These are phyloP conservation scores for Meyerozyma smithsonii DNA, from an alignment of 1,139 yeast genomes.

Conservation along the genomic window DNA sequence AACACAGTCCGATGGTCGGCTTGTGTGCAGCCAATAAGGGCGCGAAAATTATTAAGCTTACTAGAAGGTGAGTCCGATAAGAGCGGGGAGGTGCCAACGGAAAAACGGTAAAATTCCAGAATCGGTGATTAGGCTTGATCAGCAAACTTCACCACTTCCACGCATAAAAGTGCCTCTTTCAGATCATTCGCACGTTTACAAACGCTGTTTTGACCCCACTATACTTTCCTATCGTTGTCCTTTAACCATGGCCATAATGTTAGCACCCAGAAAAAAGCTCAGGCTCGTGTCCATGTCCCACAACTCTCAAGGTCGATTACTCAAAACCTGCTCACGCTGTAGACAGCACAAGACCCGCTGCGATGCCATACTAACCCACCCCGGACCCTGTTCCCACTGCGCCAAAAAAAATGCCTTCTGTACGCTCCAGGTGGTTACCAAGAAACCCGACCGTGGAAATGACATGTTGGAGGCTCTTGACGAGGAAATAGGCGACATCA, in stretches of 20 bases:
- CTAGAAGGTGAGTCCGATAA: not conserved
- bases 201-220: too few relatives aligned
- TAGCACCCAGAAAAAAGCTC: constrained; percentile 1
- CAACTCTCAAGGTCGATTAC: constrained; percentile 6
- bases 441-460: constrained; percentile 23
- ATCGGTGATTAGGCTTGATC: too few relatives aligned
- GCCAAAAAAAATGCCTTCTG: constrained; percentile 47
- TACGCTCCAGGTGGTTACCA: constrained; percentile 31
- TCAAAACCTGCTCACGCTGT: constrained; percentile 60
- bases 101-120: not conserved
- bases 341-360: constrained; percentile 64
- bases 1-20: constrained; percentile 1
- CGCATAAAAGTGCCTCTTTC: too few relatives aligned
- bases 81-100: not conserved
- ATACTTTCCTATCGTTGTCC: too few relatives aligned
- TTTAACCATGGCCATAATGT: not conserved
- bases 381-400: constrained; percentile 57
- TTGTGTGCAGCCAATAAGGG: not conserved
- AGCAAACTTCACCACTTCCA: too few relatives aligned
- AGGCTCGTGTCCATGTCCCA: not conserved
- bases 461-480: constrained; percentile 30
- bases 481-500: constrained; percentile 26
- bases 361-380: constrained; percentile 48
- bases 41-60: constrained; percentile 2
- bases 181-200: too few relatives aligned